Evolutionary conservation across 164 flowering plant genomes (phyloP).

Genomic region (Macadamia tetraphylla): DNA sequence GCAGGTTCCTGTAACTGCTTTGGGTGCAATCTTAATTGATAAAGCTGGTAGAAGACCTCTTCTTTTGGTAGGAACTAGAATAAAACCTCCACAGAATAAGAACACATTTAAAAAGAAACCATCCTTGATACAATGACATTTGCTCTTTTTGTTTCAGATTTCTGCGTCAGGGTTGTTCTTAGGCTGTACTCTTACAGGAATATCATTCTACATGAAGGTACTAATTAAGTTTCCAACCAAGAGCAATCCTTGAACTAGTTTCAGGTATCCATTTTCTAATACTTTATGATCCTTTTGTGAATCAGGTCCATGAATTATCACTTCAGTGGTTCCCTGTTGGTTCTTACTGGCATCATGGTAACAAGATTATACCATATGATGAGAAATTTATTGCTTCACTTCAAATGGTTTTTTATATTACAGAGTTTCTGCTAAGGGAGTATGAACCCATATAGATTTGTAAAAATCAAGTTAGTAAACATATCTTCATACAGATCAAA

Average conservation of each 20-base stretch:
- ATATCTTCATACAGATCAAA: too few species aligned
- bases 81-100: background rate
- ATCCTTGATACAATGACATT: too few species aligned
- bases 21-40: conserved; percentile 47
- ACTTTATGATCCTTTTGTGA: background rate
- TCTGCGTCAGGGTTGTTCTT: conserved; percentile 45
- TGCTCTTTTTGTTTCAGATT: conserved; percentile 18
- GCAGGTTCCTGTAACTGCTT: conserved; percentile 41
- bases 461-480: too few species aligned
- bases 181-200: conserved; percentile 47
- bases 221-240: background rate
- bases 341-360: too few species aligned
- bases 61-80: conserved; percentile 31
- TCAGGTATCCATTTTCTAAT: background rate
- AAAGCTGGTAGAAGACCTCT: conserved; percentile 57
- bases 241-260: too few species aligned
- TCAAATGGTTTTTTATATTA: too few species aligned
- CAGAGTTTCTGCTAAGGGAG: too few species aligned
- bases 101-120: too few species aligned
- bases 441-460: too few species aligned
- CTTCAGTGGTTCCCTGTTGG: too few species aligned
- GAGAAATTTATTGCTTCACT: too few species aligned
- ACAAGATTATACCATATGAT: too few species aligned
- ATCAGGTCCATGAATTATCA: conserved; percentile 17
- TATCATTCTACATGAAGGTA: conserved; percentile 56